Percentiles rank a stretch among this genome's conserved stretches.
Conservation (phyloP, 2,329 filamentous ascomycete genomes). For the Nothophaeocryptopus gaeumannii region DNA sequence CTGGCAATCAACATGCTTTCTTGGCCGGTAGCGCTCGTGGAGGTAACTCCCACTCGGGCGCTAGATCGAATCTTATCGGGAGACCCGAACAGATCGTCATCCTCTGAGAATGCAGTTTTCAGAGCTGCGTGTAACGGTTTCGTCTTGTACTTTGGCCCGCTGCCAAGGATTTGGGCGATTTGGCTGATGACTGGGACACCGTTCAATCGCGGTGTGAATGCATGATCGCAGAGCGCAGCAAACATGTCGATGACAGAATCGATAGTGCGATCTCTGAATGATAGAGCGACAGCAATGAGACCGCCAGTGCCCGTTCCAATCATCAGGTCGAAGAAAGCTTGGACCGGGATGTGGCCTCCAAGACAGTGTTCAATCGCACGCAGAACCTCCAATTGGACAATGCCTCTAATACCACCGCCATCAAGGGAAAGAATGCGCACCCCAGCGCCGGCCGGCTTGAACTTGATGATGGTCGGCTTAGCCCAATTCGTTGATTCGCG, state of each 20-base stretch:
- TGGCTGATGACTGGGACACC: conserved; percentile 37
- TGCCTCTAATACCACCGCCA: conserved; percentile 48
- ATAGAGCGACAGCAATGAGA: conserved; percentile 45
- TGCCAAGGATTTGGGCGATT: conserved; percentile 29
- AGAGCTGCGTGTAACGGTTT: conserved; percentile 37
- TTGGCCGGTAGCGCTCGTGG: conserved; percentile 41
- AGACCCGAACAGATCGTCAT: conserved; percentile 31
- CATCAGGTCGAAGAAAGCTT: conserved; percentile 51
- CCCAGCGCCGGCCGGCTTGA: conserved; percentile 29
- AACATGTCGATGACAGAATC: conserved; percentile 42
- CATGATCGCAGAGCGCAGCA: conserved; percentile 38
- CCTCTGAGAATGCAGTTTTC: conserved; percentile 39
- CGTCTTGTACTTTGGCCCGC: conserved; percentile 35
- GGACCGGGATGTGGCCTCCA: conserved; percentile 41
- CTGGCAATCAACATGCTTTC: conserved; percentile 45
- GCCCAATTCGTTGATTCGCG: conserved; percentile 36
- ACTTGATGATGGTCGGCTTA: conserved; percentile 29
- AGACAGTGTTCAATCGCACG: conserved; percentile 41
- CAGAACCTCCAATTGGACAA: conserved; percentile 47
- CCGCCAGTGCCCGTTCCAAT: conserved; percentile 49
- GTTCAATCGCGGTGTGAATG: conserved; percentile 42
- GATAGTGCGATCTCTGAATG: conserved; percentile 38
- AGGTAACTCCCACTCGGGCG: conserved; percentile 44
- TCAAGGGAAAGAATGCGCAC: conserved; percentile 30
- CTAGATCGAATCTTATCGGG: conserved; percentile 23